phyloP scores from a whole-genome alignment of 768 basidiomycete species.

The Russula griseocarnosa region DNA sequence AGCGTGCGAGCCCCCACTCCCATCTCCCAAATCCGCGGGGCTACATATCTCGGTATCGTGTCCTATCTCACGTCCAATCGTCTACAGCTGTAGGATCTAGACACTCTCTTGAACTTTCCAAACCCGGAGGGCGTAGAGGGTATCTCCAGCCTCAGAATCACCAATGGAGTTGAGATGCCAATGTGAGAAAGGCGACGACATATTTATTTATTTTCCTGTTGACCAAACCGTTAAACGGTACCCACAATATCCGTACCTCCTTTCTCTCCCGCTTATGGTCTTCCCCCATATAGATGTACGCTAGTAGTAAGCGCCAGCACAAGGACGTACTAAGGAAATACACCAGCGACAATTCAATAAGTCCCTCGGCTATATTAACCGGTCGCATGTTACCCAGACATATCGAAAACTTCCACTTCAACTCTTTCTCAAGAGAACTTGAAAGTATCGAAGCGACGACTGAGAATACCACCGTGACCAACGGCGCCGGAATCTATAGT shows the following conservation, averaged over 20 bases:
- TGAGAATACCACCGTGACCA: constrained; percentile 30
- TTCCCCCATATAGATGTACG: constrained; percentile 43
- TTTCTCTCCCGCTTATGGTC: neutral
- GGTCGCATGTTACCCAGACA: constrained; percentile 44
- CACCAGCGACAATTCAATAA: neutral
- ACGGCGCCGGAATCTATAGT: constrained; percentile 22
- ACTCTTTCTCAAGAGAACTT: constrained; percentile 43
- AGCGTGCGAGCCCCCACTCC: neutral
- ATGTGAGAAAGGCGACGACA: constrained; percentile 54
- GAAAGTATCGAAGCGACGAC: constrained; percentile 47
- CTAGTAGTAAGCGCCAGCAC: constrained; percentile 40
- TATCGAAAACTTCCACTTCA: constrained; percentile 37
- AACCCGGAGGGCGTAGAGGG: constrained; percentile 44
- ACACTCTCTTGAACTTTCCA: constrained; percentile 42
- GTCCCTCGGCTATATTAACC: constrained; percentile 45
- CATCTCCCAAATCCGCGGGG: constrained; percentile 2
- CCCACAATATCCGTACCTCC: neutral
- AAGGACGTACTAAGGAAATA: neutral
- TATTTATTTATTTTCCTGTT: constrained; percentile 61
- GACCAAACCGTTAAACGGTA: constrained; percentile 65
- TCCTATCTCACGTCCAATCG: neutral
- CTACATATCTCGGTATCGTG: neutral
- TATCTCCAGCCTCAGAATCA: constrained; percentile 53
- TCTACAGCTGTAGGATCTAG: constrained; percentile 46
- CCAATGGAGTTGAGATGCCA: constrained; percentile 55